Percentiles rank a stretch among this genome's conserved stretches.
phyloP scores from a whole-genome alignment of 108 stramenopile genomes.

The Pseudonitzschia delicatissima region DNA sequence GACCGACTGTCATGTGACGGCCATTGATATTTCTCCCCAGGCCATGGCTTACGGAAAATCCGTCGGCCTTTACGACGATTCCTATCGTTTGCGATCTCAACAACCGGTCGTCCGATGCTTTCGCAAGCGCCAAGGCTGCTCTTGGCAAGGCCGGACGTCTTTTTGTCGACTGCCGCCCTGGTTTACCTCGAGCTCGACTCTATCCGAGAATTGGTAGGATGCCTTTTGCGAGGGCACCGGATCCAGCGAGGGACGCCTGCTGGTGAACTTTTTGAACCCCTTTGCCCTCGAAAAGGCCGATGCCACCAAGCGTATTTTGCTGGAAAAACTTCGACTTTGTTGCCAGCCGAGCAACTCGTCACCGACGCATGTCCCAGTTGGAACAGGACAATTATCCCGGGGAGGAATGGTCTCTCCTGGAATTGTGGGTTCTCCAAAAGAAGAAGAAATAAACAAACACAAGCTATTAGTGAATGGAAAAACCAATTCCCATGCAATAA shows the following conservation, averaged over 20 bases:
- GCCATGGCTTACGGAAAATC: conserved; percentile 40
- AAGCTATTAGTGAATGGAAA: background rate
- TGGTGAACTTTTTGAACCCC: conserved; percentile 50
- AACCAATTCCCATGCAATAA: background rate
- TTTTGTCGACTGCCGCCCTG: conserved; percentile 34
- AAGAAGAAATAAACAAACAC: background rate
- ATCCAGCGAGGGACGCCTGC: conserved; percentile 25
- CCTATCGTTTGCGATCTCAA: conserved; percentile 37
- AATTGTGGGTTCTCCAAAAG: conserved; percentile 43
- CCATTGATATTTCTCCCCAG: conserved; percentile 35
- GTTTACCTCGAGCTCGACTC: conserved; percentile 10
- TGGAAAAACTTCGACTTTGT: conserved; percentile 48
- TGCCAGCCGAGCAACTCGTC: conserved; percentile 36
- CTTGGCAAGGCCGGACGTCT: conserved; percentile 33
- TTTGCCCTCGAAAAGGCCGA: conserved; percentile 47
- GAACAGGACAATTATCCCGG: conserved; percentile 44
- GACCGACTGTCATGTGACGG: conserved; percentile 24
- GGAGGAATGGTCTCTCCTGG: conserved; percentile 45
- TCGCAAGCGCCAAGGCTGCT: conserved; percentile 10
- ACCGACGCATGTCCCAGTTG: conserved; percentile 41
- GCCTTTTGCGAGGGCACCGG: conserved; percentile 16
- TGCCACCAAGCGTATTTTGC: conserved; percentile 38
- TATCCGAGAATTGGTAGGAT: conserved; percentile 22
- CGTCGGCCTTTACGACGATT: conserved; percentile 36
- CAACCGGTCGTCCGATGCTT: conserved; percentile 4